Conservation (phyloP, 768 basidiomycete genomes). For the Suillus variegatus region DNA sequence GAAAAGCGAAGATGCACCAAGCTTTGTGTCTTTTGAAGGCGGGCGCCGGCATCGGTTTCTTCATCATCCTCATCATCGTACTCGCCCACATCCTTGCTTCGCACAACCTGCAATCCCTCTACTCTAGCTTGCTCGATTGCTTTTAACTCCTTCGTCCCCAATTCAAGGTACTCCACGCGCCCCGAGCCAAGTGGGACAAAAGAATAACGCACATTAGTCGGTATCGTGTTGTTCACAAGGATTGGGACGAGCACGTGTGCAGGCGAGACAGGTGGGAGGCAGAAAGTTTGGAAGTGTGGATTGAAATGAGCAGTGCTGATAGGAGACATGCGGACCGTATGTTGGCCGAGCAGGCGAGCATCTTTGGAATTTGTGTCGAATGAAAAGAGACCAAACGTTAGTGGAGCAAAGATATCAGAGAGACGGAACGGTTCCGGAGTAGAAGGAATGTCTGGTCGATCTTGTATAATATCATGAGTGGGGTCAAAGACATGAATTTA, state of each 20-base stretch:
- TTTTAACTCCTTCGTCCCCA: conserved; percentile 66
- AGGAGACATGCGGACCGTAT: conserved; percentile 90
- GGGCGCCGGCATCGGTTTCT: conserved; percentile 35
- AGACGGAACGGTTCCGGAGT: conserved; percentile 50
- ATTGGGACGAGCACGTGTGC: conserved; percentile 73
- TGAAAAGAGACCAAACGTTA: conserved; percentile 54
- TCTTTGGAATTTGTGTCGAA: conserved; percentile 43
- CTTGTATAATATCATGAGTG: conserved; percentile 21
- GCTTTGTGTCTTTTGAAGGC: conserved; percentile 73
- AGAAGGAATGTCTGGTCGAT: conserved; percentile 39
- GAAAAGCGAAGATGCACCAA: conserved; percentile 70
- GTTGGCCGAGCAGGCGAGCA: conserved; percentile 75
- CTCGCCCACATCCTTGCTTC: conserved; percentile 42
- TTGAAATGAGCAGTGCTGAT: conserved; percentile 93
- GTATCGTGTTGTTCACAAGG: conserved; percentile 87
- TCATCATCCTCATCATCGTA: conserved; percentile 66
- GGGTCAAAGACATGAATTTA: neutral
- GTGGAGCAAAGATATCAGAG: conserved; percentile 47
- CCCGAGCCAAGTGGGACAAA: conserved; percentile 59
- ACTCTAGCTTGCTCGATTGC: conserved; percentile 61
- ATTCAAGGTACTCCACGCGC: conserved; percentile 54
- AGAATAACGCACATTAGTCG: conserved; percentile 70
- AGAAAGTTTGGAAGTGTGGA: conserved; percentile 72
- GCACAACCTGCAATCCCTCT: conserved; percentile 49
- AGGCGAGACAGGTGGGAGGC: conserved; percentile 55